Evolutionary conservation across 1,284 basidiomycete species (phyloP).

Genomic region (Ceratorhiza oryzae-sativae): DNA sequence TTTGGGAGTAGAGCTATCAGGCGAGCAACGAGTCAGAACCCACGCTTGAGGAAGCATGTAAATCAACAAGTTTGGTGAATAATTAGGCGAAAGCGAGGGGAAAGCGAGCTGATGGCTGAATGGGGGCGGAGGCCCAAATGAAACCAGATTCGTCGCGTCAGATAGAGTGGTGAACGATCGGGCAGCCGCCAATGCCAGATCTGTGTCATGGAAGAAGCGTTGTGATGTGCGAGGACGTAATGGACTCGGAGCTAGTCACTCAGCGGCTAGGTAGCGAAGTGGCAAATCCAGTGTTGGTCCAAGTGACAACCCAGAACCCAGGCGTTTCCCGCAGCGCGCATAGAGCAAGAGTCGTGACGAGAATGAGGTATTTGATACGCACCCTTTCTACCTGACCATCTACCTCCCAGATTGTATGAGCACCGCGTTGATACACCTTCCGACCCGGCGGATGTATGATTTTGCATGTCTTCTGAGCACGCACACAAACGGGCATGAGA

Average conservation of each 20-base stretch:
- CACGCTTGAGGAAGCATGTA: neutral
- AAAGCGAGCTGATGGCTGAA: conserved; percentile 17
- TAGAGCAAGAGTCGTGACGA: neutral
- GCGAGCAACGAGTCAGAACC: conserved; percentile 28
- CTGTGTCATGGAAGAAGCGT: conserved; percentile 8
- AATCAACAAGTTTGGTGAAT: neutral
- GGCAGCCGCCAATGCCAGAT: conserved; percentile 12
- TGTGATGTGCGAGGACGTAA: conserved; percentile 35
- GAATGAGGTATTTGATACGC: neutral
- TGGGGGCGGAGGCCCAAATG: conserved; percentile 28
- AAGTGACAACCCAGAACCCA: conserved; percentile 12
- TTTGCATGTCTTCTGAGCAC: conserved; percentile 70
- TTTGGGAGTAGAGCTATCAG: conserved; percentile 91
- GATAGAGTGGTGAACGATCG: conserved; percentile 29
- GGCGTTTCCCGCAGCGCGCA: neutral
- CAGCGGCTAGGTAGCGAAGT: conserved; percentile 10
- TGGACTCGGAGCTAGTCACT: neutral
- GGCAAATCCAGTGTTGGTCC: conserved; percentile 2
- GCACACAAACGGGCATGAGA: neutral
- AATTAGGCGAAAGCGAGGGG: conserved; percentile 26
- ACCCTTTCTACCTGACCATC: conserved; percentile 81
- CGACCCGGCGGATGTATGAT: conserved; percentile 82
- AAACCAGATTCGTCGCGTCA: conserved; percentile 22
- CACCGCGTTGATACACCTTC: conserved; percentile 90
- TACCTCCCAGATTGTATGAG: conserved; percentile 94